Evolutionary conservation across 192 early-diverging fungal genomes (phyloP).

Genomic region (Linnemannia zychae): DNA sequence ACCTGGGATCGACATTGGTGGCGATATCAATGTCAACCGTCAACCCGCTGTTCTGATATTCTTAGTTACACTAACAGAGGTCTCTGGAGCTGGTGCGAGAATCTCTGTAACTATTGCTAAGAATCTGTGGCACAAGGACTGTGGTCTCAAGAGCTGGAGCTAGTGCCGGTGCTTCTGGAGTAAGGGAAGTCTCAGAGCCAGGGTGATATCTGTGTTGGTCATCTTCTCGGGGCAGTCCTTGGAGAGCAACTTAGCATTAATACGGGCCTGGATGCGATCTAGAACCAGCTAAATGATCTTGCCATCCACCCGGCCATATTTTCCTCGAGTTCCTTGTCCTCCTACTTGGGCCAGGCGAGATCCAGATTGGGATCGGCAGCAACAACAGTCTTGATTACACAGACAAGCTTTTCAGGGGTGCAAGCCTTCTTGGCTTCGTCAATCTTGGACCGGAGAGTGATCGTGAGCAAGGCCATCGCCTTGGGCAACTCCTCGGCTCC

Average conservation of each 20-base stretch:
- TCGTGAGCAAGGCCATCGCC: constrained; percentile 14
- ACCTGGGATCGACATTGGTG: constrained; percentile 19
- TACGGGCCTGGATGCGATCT: constrained; percentile 18
- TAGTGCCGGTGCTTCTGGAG: too few species aligned
- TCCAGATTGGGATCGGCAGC: constrained; percentile 6
- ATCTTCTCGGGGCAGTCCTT: constrained; percentile 54
- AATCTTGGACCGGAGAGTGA: constrained; percentile 21
- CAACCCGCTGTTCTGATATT: neutral
- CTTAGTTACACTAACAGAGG: neutral
- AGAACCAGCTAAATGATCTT: constrained; percentile 9
- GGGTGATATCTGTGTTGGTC: constrained; percentile 37
- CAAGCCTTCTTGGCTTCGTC: constrained; percentile 35
- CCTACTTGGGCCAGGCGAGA: constrained; percentile 26
- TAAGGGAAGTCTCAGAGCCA: neutral
- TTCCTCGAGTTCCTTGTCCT: constrained; percentile 23
- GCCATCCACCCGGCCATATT: constrained; percentile 17
- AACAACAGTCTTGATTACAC: constrained; percentile 20
- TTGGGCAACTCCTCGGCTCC: constrained; percentile 20
- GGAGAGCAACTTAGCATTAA: constrained; percentile 37
- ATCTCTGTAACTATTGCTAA: neutral
- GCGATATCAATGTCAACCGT: constrained; percentile 17
- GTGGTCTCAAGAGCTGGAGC: constrained; percentile 9
- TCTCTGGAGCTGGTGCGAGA: neutral
- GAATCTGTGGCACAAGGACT: neutral
- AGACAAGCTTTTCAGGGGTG: constrained; percentile 17